Evolutionary conservation across 1,139 yeast species (phyloP).

Genomic region (Barnettozyma hawaiiensis): DNA sequence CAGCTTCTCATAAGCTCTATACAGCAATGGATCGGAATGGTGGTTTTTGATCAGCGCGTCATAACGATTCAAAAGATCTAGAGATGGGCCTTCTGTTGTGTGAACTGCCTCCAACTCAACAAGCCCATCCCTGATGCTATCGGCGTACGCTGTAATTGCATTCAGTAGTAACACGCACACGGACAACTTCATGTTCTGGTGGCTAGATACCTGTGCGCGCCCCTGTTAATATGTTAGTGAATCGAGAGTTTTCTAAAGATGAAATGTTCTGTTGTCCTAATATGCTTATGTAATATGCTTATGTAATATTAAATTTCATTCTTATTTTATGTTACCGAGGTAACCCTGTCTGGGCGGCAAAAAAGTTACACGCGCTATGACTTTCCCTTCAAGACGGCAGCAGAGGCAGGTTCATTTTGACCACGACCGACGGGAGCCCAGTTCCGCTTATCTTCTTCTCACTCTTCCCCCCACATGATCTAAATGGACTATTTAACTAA

Average conservation of each 20-base stretch:
- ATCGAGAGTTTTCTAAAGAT: too few relatives aligned
- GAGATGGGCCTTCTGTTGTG: conserved; percentile 16
- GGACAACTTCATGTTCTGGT: conserved; percentile 2
- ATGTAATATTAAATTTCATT: too few relatives aligned
- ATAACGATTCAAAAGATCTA: conserved; percentile 16
- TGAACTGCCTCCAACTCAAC: conserved; percentile 5
- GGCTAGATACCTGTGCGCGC: not conserved
- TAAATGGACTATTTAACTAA: not conserved
- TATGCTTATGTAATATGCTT: too few relatives aligned
- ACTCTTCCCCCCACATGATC: not conserved
- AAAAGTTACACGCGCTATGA: not conserved
- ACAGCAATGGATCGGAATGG: conserved; percentile 10
- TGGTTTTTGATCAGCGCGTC: conserved; percentile 15
- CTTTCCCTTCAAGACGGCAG: not conserved
- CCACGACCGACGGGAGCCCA: not conserved
- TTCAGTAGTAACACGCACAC: conserved; percentile 3
- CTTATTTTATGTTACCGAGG: too few relatives aligned
- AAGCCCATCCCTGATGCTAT: conserved; percentile 3
- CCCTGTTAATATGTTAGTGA: too few relatives aligned
- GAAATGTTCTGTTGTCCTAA: too few relatives aligned
- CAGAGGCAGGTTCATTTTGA: too few relatives aligned
- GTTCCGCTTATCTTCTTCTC: not conserved
- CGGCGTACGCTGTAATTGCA: conserved; percentile 1
- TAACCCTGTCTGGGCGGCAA: too few relatives aligned
- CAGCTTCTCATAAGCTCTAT: conserved; percentile 44